Conservation (phyloP, 1,139 yeast genomes). For the Magnusiomyces tetraspermus region DNA sequence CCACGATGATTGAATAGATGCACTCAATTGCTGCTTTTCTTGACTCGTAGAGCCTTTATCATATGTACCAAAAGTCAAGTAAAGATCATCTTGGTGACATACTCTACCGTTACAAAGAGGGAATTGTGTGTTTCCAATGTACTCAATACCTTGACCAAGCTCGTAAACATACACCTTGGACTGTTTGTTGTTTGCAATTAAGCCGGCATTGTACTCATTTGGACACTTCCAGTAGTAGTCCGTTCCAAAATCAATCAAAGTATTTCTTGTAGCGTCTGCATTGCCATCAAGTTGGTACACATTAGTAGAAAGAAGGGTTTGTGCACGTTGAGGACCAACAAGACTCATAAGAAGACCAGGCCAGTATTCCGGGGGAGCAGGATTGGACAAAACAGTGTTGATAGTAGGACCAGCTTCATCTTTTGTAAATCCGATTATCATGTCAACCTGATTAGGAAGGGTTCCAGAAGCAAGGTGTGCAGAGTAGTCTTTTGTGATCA, state of each 20-base stretch:
- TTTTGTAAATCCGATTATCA: conserved; percentile 23
- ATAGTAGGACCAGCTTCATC: conserved; percentile 24
- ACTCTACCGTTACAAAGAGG: conserved; percentile 23
- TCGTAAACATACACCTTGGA: conserved; percentile 20
- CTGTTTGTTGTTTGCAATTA: background rate
- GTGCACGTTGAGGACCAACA: conserved; percentile 12
- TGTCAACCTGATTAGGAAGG: conserved; percentile 22
- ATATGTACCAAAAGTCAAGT: conserved; percentile 27
- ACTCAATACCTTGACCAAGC: conserved; percentile 24
- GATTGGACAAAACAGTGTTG: conserved; percentile 1
- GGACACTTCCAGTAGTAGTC: conserved; percentile 23
- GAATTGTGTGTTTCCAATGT: conserved; percentile 18
- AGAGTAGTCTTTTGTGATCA: conserved; percentile 20
- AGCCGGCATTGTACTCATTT: conserved; percentile 16
- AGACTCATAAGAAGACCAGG: conserved; percentile 12
- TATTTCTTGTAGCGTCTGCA: conserved; percentile 12
- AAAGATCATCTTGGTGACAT: conserved; percentile 30
- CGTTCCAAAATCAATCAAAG: conserved; percentile 19
- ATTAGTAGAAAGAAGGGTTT: conserved; percentile 4
- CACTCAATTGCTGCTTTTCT: conserved; percentile 18
- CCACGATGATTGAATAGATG: conserved; percentile 27
- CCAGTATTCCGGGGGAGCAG: conserved; percentile 6
- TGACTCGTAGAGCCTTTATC: conserved; percentile 14
- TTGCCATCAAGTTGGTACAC: conserved; percentile 12
- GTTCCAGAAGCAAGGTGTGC: conserved; percentile 17